phyloP scores from a whole-genome alignment of 805 yeast genomes.

The Suhomyces pyralidae region DNA sequence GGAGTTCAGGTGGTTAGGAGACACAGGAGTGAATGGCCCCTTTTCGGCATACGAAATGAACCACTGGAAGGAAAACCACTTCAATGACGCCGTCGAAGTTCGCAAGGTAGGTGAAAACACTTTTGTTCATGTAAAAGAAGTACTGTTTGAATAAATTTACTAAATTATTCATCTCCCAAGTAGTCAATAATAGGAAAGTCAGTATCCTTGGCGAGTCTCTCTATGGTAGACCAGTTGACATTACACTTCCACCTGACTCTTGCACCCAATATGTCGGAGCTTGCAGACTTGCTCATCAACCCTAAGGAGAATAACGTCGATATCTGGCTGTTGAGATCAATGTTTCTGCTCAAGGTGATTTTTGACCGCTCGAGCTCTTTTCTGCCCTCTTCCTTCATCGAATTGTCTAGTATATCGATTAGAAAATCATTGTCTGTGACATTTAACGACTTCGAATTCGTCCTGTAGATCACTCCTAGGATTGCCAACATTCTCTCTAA shows the following conservation, averaged over 20 bases:
- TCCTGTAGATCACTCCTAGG: constrained; percentile 62
- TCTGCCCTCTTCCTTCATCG: constrained; percentile 34
- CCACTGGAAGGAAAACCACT: constrained; percentile 51
- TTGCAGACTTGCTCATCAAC: constrained; percentile 41
- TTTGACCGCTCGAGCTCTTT: constrained; percentile 33
- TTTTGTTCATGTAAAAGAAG: constrained; percentile 23
- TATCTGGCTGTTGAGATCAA: constrained; percentile 53
- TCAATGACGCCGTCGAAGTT: constrained; percentile 45
- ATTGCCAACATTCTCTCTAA: constrained; percentile 80
- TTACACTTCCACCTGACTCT: constrained; percentile 78
- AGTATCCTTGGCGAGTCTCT: constrained; percentile 59
- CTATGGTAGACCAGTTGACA: constrained; percentile 63
- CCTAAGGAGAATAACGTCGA: constrained; percentile 60
- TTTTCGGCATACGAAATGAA: constrained; percentile 53
- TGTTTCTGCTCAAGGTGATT: constrained; percentile 39
- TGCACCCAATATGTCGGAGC: constrained; percentile 58
- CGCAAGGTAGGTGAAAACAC: constrained; percentile 25
- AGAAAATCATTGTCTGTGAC: constrained; percentile 17
- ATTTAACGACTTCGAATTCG: constrained; percentile 30
- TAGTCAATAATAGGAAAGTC: constrained; percentile 65
- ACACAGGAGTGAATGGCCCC: constrained; percentile 45
- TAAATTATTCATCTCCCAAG: constrained; percentile 21
- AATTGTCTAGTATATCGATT: constrained; percentile 23
- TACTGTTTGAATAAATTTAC: constrained; percentile 18
- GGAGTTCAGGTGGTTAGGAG: constrained; percentile 49